Conservation (phyloP, 306 rosid species). For the Cicer arietinum region DNA sequence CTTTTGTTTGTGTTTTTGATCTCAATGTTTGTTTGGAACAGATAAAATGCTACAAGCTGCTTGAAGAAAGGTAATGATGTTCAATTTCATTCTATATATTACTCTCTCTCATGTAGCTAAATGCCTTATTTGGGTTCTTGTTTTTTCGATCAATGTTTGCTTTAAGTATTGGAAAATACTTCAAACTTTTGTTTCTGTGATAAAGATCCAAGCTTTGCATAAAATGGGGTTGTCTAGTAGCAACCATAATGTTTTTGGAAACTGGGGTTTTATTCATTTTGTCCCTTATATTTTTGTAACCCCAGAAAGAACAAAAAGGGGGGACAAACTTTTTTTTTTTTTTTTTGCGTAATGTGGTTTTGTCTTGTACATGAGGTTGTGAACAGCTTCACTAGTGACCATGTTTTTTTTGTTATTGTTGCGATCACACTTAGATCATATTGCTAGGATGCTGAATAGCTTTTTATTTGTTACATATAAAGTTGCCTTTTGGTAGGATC, state of each 20-base stretch:
- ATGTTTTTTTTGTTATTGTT: conserved; percentile 22
- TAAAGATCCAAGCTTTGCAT: conserved; percentile 43
- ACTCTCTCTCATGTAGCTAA: conserved; percentile 21
- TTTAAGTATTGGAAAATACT: background rate
- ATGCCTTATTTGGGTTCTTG: conserved; percentile 12
- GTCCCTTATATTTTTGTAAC: background rate
- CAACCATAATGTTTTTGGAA: background rate
- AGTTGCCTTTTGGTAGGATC: conserved; percentile 33
- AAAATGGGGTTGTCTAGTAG: conserved; percentile 11
- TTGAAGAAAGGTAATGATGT: conserved; percentile 31
- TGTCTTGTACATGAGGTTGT: conserved; percentile 35
- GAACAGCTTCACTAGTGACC: conserved; percentile 32
- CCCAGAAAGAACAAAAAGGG: background rate
- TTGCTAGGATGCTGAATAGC: conserved; percentile 20
- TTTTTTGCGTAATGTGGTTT: conserved; percentile 39
- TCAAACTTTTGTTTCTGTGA: background rate
- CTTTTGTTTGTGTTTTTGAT: conserved; percentile 15
- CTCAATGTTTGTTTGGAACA: conserved; percentile 37
- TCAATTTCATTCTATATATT: conserved; percentile 27
- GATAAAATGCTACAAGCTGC: conserved; percentile 37
- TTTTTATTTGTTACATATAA: conserved; percentile 17
- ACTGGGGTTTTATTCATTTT: conserved; percentile 33
- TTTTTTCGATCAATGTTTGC: conserved; percentile 18
- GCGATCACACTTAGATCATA: conserved; percentile 17
- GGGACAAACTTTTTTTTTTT: background rate